These are phyloP conservation scores for Metschnikowia continentalis DNA, from an alignment of 805 yeast species.

Conservation along the genomic window DNA sequence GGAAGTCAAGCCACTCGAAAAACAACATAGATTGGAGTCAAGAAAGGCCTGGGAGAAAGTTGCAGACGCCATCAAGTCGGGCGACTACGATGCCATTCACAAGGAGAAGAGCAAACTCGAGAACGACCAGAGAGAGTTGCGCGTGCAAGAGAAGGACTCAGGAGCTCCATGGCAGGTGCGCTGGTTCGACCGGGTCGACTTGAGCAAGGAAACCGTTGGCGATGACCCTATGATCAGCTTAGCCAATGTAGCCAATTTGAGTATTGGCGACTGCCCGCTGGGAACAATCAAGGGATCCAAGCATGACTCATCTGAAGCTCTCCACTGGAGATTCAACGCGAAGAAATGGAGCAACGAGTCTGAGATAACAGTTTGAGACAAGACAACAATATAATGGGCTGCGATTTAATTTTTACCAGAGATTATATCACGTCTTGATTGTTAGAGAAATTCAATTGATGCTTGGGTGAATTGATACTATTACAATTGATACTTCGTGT, in stretches of 20 bases:
- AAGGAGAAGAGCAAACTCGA: constrained; percentile 75
- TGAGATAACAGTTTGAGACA: constrained; percentile 45
- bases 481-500: neutral
- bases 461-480: no score
- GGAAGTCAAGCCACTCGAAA: constrained; percentile 72
- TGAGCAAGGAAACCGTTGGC: constrained; percentile 17
- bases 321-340: constrained; percentile 70
- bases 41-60: constrained; percentile 89
- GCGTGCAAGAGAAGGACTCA: constrained; percentile 64
- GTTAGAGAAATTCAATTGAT: no score
- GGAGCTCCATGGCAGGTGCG: constrained; percentile 71
- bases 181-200: constrained; percentile 61
- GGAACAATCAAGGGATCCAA: constrained; percentile 57
- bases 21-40: constrained; percentile 77
- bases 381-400: no score
- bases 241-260: constrained; percentile 48
- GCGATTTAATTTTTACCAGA: no score
- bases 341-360: constrained; percentile 54
- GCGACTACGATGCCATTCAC: constrained; percentile 73
- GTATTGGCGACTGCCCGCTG: constrained; percentile 62
- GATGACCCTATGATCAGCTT: constrained; percentile 33
- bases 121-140: constrained; percentile 75
- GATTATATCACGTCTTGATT: no score
- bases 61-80: constrained; percentile 75
- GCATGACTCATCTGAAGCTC: constrained; percentile 46